phyloP scores from a whole-genome alignment of 495 filamentous ascomycete genomes.

The Talaromyces adpressus region DNA sequence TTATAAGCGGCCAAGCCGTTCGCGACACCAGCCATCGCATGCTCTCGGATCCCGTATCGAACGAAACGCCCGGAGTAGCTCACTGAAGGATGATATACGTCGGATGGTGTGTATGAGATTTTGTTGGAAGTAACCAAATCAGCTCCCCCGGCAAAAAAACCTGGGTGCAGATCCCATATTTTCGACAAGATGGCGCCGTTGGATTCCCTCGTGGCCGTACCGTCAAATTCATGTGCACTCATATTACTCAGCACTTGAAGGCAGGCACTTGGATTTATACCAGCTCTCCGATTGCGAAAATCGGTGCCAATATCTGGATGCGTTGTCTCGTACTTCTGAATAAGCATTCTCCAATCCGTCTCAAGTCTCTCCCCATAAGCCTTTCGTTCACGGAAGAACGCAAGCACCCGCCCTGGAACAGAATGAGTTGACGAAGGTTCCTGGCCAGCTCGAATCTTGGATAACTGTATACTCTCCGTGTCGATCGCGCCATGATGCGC shows the following conservation, averaged over 20 bases:
- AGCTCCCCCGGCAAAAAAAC: conserved; percentile 13
- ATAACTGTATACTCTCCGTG: conserved; percentile 19
- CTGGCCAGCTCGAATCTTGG: conserved; percentile 3
- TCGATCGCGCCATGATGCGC: conserved; percentile 36
- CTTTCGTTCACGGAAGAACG: conserved; percentile 11
- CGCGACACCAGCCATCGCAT: conserved; percentile 44
- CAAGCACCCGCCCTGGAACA: neutral
- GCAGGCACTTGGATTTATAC: neutral
- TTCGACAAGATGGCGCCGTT: conserved; percentile 7
- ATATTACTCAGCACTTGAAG: neutral
- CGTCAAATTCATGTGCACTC: neutral
- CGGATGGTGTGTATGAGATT: conserved; percentile 5
- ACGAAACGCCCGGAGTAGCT: conserved; percentile 37
- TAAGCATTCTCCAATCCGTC: conserved; percentile 23
- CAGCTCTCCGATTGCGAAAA: conserved; percentile 20
- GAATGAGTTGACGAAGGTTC: conserved; percentile 7
- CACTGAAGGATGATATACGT: conserved; percentile 22
- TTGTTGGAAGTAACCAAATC: conserved; percentile 17
- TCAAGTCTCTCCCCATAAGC: conserved; percentile 19
- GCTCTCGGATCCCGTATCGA: conserved; percentile 44
- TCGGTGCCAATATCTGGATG: conserved; percentile 27
- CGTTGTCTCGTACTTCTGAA: conserved; percentile 21
- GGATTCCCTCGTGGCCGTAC: conserved; percentile 7
- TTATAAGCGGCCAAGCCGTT: conserved; percentile 40
- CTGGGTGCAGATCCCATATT: conserved; percentile 7